Evolutionary conservation across 768 basidiomycete species (phyloP), one percentile per base, ranked within the genome.

Genomic region (Termitomyces sp.): DNA sequence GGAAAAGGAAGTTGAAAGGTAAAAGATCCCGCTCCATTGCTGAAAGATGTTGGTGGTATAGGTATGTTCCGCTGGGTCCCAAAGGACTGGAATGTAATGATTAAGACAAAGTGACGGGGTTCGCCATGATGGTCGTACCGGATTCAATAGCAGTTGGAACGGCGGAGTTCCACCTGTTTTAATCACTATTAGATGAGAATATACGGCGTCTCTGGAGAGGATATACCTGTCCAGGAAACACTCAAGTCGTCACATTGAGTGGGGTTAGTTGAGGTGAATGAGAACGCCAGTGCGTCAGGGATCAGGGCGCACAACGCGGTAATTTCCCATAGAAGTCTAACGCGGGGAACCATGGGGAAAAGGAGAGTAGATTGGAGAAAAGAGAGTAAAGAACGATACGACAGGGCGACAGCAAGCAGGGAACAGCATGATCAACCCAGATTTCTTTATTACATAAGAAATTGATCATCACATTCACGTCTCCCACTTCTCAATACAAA

Each of bases 171-270:
- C 88, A 58, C 84, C 86, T 88, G 53, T n/a, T 47, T 39, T 23
- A 3, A 60, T 41, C 31, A 40, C 15, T 16, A 35, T 45, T 23
- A n/a, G 56, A 56, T 50, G 57, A 57, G 38, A 38, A 45, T 47
- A 10, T 35, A 18, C 35, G 46, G 44, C 52, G 36, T 18, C 47
- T 23, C 54, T 31, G 23, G 40, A 16, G 9, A 35, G 23, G 33
- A 50, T 74, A 63, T 62, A 86, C 89, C 87, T 53, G 73, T 70
- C 87, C 88, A 89, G 31, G 77, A 73, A 49, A 91, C 61, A 42
- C 68, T 63, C n/a, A 89, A 68, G 63, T 79, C 66, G 58, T 82
- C 87, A 64, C 89, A 91, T 64, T 84, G 70, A 0, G 83, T 76
- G 5, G 85, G 78, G 10, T 69, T 50, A 9, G 67, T 64, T 25